Evolutionary conservation across 2,329 filamentous ascomycete genomes (phyloP).

Genomic region (Xenosphaeropsis pyriputrescens): DNA sequence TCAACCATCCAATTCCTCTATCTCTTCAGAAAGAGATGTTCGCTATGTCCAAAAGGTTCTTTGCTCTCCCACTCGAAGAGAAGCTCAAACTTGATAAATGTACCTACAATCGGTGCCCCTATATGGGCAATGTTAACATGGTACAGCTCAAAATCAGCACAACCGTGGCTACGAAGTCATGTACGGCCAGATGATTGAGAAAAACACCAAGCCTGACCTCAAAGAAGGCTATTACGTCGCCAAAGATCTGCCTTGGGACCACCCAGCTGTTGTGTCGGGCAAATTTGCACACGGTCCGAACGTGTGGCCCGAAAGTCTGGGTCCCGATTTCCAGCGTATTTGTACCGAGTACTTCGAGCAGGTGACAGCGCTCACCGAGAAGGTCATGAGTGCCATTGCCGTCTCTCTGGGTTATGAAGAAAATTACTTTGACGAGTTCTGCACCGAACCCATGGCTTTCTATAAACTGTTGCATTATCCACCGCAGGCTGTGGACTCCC

Average conservation of each 20-base stretch:
- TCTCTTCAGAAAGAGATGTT: background rate
- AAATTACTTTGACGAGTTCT: background rate
- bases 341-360: background rate
- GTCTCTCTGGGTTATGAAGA: background rate
- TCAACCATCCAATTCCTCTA: background rate
- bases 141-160: background rate
- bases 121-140: too few relatives aligned
- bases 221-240: constrained; percentile 19
- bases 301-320: background rate
- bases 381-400: background rate
- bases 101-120: background rate
- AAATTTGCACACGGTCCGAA: background rate
- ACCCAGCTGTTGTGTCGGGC: too few relatives aligned
- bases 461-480: background rate
- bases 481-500: background rate
- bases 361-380: background rate
- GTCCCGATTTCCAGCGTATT: background rate
- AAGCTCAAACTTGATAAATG: background rate
- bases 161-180: constrained; percentile 32
- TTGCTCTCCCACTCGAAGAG: constrained; percentile 1
- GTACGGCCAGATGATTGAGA: constrained; percentile 25
- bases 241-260: background rate
- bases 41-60: background rate
- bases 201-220: constrained; percentile 22
- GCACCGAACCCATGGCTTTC: background rate